Conservation (phyloP, 306 rosid species). For the Acmispon strigosus region DNA sequence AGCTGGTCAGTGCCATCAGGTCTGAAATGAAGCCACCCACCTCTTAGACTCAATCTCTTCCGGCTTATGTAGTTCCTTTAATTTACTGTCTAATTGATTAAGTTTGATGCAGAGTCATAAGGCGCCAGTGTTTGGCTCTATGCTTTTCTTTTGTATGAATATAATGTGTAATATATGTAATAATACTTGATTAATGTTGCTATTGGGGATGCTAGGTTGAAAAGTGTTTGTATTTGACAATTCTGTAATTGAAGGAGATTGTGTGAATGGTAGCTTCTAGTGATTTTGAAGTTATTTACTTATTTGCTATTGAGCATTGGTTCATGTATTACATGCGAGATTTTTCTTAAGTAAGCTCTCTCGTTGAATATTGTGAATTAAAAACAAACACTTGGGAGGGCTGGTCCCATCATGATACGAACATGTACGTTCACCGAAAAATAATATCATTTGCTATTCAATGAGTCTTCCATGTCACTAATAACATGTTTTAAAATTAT, state of each 20-base stretch:
- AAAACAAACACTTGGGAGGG: too few relatives aligned
- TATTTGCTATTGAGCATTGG: not conserved
- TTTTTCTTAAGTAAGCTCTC: too few relatives aligned
- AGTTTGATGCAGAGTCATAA: not conserved
- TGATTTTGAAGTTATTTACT: not conserved
- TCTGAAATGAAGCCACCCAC: slow-evolving; percentile 60
- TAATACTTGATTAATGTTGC: not conserved
- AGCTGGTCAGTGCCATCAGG: slow-evolving; percentile 69
- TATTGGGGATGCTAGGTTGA: not conserved
- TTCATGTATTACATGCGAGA: too few relatives aligned
- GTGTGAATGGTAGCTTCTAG: not conserved
- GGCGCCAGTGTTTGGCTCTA: not conserved
- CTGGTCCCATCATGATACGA: too few relatives aligned
- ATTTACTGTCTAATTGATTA: slow-evolving; percentile 10
- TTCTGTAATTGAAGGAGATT: not conserved
- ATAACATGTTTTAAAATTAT: too few relatives aligned
- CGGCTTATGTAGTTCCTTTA: not conserved
- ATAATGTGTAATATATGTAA: too few relatives aligned
- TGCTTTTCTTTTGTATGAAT: not conserved
- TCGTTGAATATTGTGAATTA: too few relatives aligned
- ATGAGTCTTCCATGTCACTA: too few relatives aligned
- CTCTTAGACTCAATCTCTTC: slow-evolving; percentile 5
- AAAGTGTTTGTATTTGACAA: not conserved
- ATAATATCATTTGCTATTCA: too few relatives aligned
- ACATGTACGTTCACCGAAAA: too few relatives aligned